phyloP scores from a whole-genome alignment of 495 filamentous ascomycete species.

The Penicillium ucsense region DNA sequence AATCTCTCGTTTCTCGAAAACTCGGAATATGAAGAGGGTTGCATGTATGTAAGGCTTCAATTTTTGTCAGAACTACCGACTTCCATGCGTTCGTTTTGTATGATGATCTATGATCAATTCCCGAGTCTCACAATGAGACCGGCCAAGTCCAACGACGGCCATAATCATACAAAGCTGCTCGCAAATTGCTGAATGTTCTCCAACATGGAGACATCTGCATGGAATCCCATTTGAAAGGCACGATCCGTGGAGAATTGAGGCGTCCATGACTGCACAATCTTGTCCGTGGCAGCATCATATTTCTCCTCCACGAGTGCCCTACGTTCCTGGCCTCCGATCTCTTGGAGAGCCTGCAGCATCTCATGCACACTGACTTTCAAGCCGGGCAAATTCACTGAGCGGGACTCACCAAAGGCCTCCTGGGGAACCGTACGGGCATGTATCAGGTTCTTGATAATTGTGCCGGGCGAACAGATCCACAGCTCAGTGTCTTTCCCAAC shows the following conservation, averaged over 20 bases:
- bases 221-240: conserved; percentile 50
- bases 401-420: conserved; percentile 42
- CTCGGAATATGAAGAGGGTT: too few species aligned
- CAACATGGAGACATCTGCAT: conserved; percentile 46
- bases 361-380: conserved; percentile 62
- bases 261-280: conserved; percentile 67
- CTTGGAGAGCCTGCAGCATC: conserved; percentile 63
- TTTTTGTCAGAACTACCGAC: too few species aligned
- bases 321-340: conserved; percentile 60
- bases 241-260: conserved; percentile 52
- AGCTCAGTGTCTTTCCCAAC: conserved; percentile 41
- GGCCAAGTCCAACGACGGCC: background rate
- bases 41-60: too few species aligned
- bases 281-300: conserved; percentile 54
- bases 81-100: too few species aligned
- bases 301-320: conserved; percentile 54
- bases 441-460: conserved; percentile 61
- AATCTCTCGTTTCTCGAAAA: too few species aligned
- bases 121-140: too few species aligned
- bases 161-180: conserved; percentile 19
- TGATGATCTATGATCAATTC: too few species aligned
- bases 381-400: conserved; percentile 66
- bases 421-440: conserved; percentile 48
- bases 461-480: conserved; percentile 61
- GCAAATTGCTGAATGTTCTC: conserved; percentile 48